Base-by-base conservation (phyloP, 1,284 basidiomycete genomes). In the Malassezia yamatoensis region DNA sequence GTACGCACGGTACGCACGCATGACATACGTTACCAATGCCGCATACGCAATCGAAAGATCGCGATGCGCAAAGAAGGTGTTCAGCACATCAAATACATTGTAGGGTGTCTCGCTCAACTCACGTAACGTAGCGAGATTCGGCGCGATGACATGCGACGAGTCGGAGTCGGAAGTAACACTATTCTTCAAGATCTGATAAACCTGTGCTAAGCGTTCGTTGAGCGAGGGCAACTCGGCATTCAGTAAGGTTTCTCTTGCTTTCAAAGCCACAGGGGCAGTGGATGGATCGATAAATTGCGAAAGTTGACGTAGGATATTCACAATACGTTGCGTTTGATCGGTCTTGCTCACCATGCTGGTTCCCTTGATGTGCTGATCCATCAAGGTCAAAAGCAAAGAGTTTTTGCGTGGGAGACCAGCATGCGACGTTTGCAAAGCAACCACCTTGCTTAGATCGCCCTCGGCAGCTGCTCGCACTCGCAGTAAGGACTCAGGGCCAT, bases 221-320 rank as follows among this genome's bases (percentile, higher is more conserved):
- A 90, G 91, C 36, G 90, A 94, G 13, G 94, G 94, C 82, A 98
- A 86, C 75, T 93, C 88, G 50, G 89, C 89, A 34, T 88, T 82
- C 68, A 99, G 96, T 59, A 96, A 82, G 10, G 96, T 94, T 78
- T 99, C 94, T 50, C 94, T 87, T 46, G 94, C 93, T 78, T 96
- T 98, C 68, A 99, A 79, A 2, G 91, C 83, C 16, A 74, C 69
- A 11, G 72, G 69, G 11, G 72, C 71, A 12, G 67, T 65, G 21
- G 59, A 48, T 58, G 66, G 49, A 94, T 90, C 66, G 51, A 62
- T 59, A 15, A 98, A 82, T 37, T 81, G 81, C 48, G 91, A 87
- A 46, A 94, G 81, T 21, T 61, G 42, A 33, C 62, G 59, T 48
- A 74, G 59, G 16, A 65, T 62, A 49, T 63, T 53, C n/a, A 64